Evolutionary conservation across 768 basidiomycete species (phyloP).

Genomic region (Hysterangium stoloniferum): DNA sequence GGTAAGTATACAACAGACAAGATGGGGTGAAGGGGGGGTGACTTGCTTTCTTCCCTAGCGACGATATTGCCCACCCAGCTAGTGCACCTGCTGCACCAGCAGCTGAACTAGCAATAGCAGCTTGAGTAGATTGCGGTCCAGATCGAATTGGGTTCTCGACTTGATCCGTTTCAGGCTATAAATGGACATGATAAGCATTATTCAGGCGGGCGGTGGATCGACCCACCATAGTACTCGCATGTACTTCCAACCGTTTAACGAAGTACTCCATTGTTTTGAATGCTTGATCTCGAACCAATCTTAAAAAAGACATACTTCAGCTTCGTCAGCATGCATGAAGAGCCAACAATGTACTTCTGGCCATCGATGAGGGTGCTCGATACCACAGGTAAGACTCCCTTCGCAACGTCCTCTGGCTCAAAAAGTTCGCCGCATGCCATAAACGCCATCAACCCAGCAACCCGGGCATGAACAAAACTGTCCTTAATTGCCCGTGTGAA

Average conservation of each 20-base stretch:
- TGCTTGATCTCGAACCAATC: slow-evolving; percentile 90
- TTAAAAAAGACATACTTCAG: slow-evolving; percentile 24
- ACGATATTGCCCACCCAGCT: slow-evolving; percentile 95
- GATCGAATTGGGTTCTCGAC: slow-evolving; percentile 22
- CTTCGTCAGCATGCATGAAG: not conserved
- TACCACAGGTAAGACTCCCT: slow-evolving; percentile 83
- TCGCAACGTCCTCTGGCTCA: slow-evolving; percentile 80
- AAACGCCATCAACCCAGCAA: slow-evolving; percentile 91
- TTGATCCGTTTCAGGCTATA: slow-evolving; percentile 48
- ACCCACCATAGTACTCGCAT: slow-evolving; percentile 78
- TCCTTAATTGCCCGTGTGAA: slow-evolving; percentile 88
- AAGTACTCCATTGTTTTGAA: slow-evolving; percentile 91
- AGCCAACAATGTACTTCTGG: slow-evolving; percentile 63
- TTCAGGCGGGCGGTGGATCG: slow-evolving; percentile 4
- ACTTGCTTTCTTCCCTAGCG: slow-evolving; percentile 70
- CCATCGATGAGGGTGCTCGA: slow-evolving; percentile 76
- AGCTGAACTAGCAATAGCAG: slow-evolving; percentile 70
- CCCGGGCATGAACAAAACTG: slow-evolving; percentile 83
- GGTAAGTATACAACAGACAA: not conserved
- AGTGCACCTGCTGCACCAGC: slow-evolving; percentile 87
- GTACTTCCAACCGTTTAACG: slow-evolving; percentile 70
- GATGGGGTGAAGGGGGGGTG: not conserved
- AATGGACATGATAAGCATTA: not conserved
- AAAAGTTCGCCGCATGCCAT: slow-evolving; percentile 92
- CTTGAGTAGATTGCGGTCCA: slow-evolving; percentile 22